These are phyloP conservation scores for Wickerhamiella alocasiicola DNA, from an alignment of 805 yeast species.

Conservation along the genomic window DNA sequence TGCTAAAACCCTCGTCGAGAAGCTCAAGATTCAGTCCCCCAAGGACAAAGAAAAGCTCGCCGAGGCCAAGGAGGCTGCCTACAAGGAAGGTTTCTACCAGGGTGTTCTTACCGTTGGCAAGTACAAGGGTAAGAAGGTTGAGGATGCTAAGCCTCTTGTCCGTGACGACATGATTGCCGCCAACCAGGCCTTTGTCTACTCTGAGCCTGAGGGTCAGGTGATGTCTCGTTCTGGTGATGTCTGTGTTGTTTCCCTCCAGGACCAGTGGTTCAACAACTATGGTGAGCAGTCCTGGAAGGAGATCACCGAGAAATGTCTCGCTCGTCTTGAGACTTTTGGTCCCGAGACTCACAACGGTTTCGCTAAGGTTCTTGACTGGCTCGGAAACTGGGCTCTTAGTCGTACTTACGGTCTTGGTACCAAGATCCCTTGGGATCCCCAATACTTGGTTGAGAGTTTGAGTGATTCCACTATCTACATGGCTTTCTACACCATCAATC, in stretches of 20 bases:
- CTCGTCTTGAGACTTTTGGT: constrained; percentile 61
- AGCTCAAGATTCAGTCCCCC: constrained; percentile 86
- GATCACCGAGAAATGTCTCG: constrained; percentile 67
- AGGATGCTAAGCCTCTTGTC: constrained; percentile 77
- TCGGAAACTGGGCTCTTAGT: constrained; percentile 96
- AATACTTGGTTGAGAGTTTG: constrained; percentile 82
- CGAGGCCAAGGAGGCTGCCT: constrained; percentile 85
- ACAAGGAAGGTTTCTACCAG: constrained; percentile 91
- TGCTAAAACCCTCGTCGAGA: constrained; percentile 75
- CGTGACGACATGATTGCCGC: constrained; percentile 66
- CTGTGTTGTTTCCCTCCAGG: constrained; percentile 93
- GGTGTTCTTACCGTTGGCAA: constrained; percentile 73
- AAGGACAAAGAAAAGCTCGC: constrained; percentile 80
- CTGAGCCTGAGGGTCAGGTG: constrained; percentile 85
- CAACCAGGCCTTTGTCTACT: constrained; percentile 77
- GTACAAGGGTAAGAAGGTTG: constrained; percentile 82
- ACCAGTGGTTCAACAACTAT: constrained; percentile 96
- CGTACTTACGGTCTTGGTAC: constrained; percentile 96
- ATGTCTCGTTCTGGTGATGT: constrained; percentile 93
- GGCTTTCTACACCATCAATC: constrained; percentile 84
- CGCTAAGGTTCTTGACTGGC: constrained; percentile 90
- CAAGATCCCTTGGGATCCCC: constrained; percentile 91
- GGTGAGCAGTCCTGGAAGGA: constrained; percentile 89
- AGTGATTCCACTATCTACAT: constrained; percentile 94
- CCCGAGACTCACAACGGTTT: constrained; percentile 82